A percentile compares a stretch with the other conserved stretches of the same genome.
phyloP scores from a whole-genome alignment of 768 basidiomycete genomes.

The Macrocybe gigantea region DNA sequence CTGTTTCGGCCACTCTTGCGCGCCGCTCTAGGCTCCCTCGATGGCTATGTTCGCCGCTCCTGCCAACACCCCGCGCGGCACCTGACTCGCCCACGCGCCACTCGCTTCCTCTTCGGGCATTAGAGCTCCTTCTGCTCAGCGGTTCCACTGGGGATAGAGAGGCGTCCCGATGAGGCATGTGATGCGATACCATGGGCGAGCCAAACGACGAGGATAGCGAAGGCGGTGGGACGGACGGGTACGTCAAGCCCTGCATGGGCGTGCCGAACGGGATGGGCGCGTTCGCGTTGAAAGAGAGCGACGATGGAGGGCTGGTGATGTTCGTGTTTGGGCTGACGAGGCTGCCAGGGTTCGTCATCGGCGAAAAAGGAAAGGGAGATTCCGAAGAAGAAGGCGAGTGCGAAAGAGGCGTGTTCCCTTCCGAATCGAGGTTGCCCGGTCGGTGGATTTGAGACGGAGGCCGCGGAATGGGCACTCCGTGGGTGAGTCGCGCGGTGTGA shows the following conservation, averaged over 20 bases:
- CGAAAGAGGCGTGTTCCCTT: slow-evolving; percentile 56
- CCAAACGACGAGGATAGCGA: slow-evolving; percentile 77
- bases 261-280: slow-evolving; percentile 26
- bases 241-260: slow-evolving; percentile 47
- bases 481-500: slow-evolving; percentile 24
- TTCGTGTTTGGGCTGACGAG: slow-evolving; percentile 55
- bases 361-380: slow-evolving; percentile 66
- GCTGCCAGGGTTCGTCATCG: slow-evolving; percentile 47
- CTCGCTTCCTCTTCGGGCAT: slow-evolving; percentile 29
- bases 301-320: slow-evolving; percentile 71
- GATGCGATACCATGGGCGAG: slow-evolving; percentile 50
- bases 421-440: slow-evolving; percentile 39
- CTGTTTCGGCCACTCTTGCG: slow-evolving; percentile 66
- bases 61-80: slow-evolving; percentile 25
- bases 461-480: slow-evolving; percentile 74
- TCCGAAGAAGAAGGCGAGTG: slow-evolving; percentile 62
- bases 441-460: slow-evolving; percentile 60
- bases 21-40: slow-evolving; percentile 58
- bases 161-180: slow-evolving; percentile 41
- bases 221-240: slow-evolving; percentile 81
- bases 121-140: slow-evolving; percentile 47
- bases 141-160: slow-evolving; percentile 47
- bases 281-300: slow-evolving; percentile 44
- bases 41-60: slow-evolving; percentile 39
- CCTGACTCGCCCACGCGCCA: slow-evolving; percentile 28